Evolutionary conservation across 2,329 filamentous ascomycete species (phyloP).

Genomic region (Trichophyton benhamiae): DNA sequence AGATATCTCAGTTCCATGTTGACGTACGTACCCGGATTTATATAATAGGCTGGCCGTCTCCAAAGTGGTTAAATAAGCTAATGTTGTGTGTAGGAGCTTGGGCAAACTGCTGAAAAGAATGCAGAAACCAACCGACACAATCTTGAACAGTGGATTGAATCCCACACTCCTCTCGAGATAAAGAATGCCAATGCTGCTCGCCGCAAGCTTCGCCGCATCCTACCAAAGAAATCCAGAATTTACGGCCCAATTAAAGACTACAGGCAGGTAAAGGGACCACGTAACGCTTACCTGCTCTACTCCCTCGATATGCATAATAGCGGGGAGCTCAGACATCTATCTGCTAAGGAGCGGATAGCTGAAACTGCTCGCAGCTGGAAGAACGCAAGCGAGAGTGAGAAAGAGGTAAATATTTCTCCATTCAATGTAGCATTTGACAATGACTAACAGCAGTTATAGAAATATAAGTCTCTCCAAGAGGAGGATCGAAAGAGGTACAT

Average conservation of each 20-base stretch:
- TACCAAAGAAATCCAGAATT: conserved; percentile 12
- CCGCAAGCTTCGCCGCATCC: conserved; percentile 18
- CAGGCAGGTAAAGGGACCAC: conserved; percentile 37
- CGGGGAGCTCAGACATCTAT: conserved; percentile 41
- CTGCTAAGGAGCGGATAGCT: conserved; percentile 23
- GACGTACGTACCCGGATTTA: conserved; percentile 23
- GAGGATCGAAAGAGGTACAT: conserved; percentile 17
- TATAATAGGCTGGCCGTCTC: neutral
- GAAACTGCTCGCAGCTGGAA: conserved; percentile 10
- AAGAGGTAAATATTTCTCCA: conserved; percentile 16
- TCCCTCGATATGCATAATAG: conserved; percentile 29
- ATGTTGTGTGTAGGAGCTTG: neutral
- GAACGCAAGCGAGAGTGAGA: conserved; percentile 27
- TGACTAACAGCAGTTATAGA: conserved; percentile 9
- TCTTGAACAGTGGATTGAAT: conserved; percentile 44
- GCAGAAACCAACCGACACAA: conserved; percentile 32
- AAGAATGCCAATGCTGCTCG: conserved; percentile 48
- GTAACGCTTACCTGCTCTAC: conserved; percentile 34
- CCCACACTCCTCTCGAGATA: conserved; percentile 46
- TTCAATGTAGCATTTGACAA: neutral
- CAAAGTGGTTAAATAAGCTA: neutral
- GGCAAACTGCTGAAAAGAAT: conserved; percentile 43
- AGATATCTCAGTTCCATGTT: conserved; percentile 21
- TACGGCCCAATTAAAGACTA: conserved; percentile 39
- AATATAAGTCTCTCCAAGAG: conserved; percentile 16